Base-by-base conservation (phyloP, 73 alveolate species). In the Blepharisma japonicum region DNA sequence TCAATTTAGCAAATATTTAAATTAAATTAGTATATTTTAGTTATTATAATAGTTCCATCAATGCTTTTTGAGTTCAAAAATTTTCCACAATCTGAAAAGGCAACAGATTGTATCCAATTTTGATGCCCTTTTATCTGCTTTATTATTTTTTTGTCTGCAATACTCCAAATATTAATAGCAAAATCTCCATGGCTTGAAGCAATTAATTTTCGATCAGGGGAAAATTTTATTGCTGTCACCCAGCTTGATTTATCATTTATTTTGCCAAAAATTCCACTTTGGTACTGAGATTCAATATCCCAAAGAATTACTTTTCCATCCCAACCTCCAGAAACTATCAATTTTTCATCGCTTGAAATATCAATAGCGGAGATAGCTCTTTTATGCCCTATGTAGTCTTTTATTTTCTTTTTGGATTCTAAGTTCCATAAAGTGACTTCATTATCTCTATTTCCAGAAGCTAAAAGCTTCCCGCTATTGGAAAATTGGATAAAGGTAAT, bases 301-400 rank as follows among this genome's bases (percentile, higher is more conserved):
- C 74, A 61, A 9, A 61, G n/a, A 9, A 61, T 25, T 9, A 61
- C 47, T 25, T 8, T 18, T 8, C 47, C 47, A 25, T 61, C 74
- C 74, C 74, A 61, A 14, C 50, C 74, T 2, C 74, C 74, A 61
- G 47, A 14, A 9, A 61, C 74, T 18, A 61, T 5, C 14, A 61
- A 25, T 14, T 61, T 61, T n/a, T 61, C 11, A 25, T 61, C 74
- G 2, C 5, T 5, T 14, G 74, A 18, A 5, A 61, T 25, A 14
- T 14, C 38, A 20, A 61, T 20, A 39, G 47, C 14, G 23, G 47
- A 14, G 18, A 61, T 25, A 25, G 11, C 14, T 5, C 4, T 9
- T 20, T 14, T 25, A 5, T 61, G 74, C 47, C 74, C 74, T 3
- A 32, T 32, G 42, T 1, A 32, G 42, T 32, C 42, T 32, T 32